Evolutionary conservation across 2,329 filamentous ascomycete genomes (phyloP).

Genomic region (Claviceps sp.): DNA sequence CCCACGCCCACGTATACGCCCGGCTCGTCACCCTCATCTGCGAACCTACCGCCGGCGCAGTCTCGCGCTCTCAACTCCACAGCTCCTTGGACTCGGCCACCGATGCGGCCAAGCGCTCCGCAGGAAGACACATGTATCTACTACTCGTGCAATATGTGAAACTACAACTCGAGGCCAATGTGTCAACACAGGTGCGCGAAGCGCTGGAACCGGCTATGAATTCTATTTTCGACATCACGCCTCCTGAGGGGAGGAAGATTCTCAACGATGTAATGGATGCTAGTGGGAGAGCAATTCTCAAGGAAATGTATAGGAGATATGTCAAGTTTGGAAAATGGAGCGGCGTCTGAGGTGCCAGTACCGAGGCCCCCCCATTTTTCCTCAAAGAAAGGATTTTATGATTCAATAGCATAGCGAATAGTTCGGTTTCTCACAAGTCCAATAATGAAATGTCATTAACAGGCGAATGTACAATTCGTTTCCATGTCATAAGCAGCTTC

Average conservation of each 20-base stretch:
- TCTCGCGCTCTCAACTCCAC: conserved; percentile 32
- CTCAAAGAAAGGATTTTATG: no score
- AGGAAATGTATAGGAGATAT: conserved; percentile 45
- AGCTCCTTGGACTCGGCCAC: conserved; percentile 43
- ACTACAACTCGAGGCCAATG: conserved; percentile 43
- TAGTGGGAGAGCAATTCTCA: conserved; percentile 44
- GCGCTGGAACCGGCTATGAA: conserved; percentile 45
- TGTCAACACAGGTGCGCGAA: conserved; percentile 37
- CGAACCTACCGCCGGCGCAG: conserved; percentile 43
- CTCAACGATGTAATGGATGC: conserved; percentile 47
- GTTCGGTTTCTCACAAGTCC: not conserved
- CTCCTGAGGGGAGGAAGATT: conserved; percentile 38
- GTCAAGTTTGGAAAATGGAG: conserved; percentile 52
- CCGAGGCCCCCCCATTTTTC: no score
- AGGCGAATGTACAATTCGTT: no score
- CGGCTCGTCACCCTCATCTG: conserved; percentile 46
- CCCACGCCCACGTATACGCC: conserved; percentile 37
- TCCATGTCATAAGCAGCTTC: no score
- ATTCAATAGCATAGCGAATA: not conserved
- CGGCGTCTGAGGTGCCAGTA: conserved; percentile 28
- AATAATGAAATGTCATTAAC: not conserved
- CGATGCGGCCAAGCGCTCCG: conserved; percentile 46
- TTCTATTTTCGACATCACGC: conserved; percentile 45
- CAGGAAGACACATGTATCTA: conserved; percentile 48
- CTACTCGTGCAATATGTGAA: conserved; percentile 46